Conservation (phyloP, 352 stramenopile species). For the Phytopythium litorale region DNA sequence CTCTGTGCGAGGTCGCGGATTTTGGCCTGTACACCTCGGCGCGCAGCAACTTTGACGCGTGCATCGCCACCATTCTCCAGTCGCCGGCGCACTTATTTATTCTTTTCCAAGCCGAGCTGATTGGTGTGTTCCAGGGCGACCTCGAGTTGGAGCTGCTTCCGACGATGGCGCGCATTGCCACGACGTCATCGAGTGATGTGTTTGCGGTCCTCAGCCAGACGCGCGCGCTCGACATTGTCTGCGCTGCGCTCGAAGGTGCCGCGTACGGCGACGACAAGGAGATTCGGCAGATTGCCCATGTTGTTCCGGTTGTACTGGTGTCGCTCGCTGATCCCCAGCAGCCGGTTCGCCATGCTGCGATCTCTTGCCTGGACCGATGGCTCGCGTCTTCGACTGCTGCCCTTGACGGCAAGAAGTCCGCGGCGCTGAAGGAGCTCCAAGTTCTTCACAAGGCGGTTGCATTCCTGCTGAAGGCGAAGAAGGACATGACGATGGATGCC, state of each 20-base stretch:
- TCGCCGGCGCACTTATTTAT: slow-evolving; percentile 60
- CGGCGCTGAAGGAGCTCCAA: slow-evolving; percentile 26
- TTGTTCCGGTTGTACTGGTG: slow-evolving; percentile 66
- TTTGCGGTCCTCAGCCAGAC: slow-evolving; percentile 51
- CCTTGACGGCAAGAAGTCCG: slow-evolving; percentile 15
- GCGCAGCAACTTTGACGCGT: slow-evolving; percentile 59
- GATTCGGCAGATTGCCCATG: slow-evolving; percentile 33
- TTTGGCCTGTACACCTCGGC: slow-evolving; percentile 33
- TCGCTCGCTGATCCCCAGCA: slow-evolving; percentile 45
- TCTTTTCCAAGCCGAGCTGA: slow-evolving; percentile 47
- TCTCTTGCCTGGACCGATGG: slow-evolving; percentile 60
- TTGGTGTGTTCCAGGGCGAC: slow-evolving; percentile 46
- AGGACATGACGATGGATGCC: slow-evolving; percentile 77
- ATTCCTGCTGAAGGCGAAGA: slow-evolving; percentile 58
- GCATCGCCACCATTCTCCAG: slow-evolving; percentile 59
- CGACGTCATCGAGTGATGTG: slow-evolving; percentile 25
- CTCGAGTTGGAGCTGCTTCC: slow-evolving; percentile 53
- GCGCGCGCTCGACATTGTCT: slow-evolving; percentile 62
- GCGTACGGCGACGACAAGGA: slow-evolving; percentile 38
- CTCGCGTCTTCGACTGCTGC: slow-evolving; percentile 22
- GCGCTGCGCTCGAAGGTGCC: slow-evolving; percentile 52
- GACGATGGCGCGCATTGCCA: slow-evolving; percentile 58
- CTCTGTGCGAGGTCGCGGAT: slow-evolving; percentile 41
- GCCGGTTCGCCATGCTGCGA: slow-evolving; percentile 53
- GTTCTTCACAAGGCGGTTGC: slow-evolving; percentile 23